Percentiles rank a stretch among this genome's conserved stretches.
phyloP scores from a whole-genome alignment of 2,329 filamentous ascomycete genomes.

The Pestalotiopsis sp. region DNA sequence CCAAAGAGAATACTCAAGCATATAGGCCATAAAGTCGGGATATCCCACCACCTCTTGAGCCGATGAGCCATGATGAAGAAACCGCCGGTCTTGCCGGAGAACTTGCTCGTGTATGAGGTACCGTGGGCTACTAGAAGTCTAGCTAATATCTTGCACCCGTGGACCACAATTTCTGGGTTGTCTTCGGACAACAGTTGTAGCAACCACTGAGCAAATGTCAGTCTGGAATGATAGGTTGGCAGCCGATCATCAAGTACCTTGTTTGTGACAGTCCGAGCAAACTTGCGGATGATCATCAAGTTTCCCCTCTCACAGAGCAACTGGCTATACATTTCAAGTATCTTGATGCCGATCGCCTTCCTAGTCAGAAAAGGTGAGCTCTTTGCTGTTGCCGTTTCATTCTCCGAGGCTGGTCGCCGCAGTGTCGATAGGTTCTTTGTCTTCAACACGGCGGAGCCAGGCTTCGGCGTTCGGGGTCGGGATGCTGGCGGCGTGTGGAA shows the following conservation, averaged over 20 bases:
- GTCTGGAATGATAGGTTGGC: constrained; percentile 27
- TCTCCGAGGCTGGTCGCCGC: constrained; percentile 40
- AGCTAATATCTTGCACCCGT: constrained; percentile 81
- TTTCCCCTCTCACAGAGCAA: constrained; percentile 77
- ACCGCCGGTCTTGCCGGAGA: constrained; percentile 80
- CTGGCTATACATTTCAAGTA: constrained; percentile 77
- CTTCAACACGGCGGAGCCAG: constrained; percentile 39
- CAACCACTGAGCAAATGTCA: constrained; percentile 68
- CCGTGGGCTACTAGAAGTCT: constrained; percentile 84
- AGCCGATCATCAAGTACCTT: constrained; percentile 62
- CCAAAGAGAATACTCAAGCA: constrained; percentile 90
- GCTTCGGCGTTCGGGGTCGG: constrained; percentile 53
- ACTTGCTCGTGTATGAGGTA: constrained; percentile 79
- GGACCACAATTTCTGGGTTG: constrained; percentile 79
- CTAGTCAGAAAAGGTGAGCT: constrained; percentile 54
- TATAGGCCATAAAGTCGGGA: constrained; percentile 82
- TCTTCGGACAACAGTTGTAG: constrained; percentile 88
- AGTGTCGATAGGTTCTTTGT: constrained; percentile 43
- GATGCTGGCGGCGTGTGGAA: constrained; percentile 65
- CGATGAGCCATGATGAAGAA: constrained; percentile 84
- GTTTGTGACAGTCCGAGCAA: constrained; percentile 92
- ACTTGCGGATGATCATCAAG: constrained; percentile 74
- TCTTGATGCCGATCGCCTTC: constrained; percentile 71
- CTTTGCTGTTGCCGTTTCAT: constrained; percentile 31
- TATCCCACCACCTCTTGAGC: constrained; percentile 86